phyloP scores from a whole-genome alignment of 2,329 filamentous ascomycete genomes.

The Dryadomyces quercivorus region DNA sequence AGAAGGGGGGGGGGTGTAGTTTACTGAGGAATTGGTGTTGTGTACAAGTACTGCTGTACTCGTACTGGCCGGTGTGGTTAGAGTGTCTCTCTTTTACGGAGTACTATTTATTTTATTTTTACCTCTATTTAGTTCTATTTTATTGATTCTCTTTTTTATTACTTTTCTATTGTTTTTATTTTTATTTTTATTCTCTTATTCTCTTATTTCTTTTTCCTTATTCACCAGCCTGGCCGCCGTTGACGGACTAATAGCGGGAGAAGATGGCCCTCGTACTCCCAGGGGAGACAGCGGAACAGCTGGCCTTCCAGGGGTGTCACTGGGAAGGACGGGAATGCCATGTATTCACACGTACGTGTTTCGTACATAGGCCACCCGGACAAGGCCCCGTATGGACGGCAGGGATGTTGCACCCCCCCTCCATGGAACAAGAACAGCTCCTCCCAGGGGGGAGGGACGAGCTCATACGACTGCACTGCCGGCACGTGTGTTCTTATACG shows the following conservation, averaged over 20 bases:
- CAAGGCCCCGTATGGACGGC: too few relatives aligned
- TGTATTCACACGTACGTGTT: neutral
- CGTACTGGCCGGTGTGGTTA: neutral
- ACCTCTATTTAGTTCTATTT: too few relatives aligned
- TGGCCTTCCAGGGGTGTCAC: too few relatives aligned
- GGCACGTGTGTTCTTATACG: too few relatives aligned
- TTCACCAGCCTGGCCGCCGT: neutral
- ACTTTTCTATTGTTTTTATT: neutral
- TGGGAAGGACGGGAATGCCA: too few relatives aligned
- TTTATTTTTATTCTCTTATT: neutral
- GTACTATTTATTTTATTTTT: neutral
- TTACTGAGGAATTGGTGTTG: constrained; percentile 1
- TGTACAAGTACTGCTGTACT: too few relatives aligned
- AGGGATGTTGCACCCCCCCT: neutral
- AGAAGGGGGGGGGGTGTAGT: neutral
- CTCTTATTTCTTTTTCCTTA: neutral
- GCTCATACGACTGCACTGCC: neutral
- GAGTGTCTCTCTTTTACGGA: neutral
- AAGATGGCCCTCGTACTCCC: too few relatives aligned
- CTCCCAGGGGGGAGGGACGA: too few relatives aligned
- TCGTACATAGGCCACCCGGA: neutral
- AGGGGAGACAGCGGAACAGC: neutral
- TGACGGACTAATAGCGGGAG: neutral
- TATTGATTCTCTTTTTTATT: too few relatives aligned
- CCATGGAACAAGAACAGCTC: too few relatives aligned